A percentile compares a stretch with the other conserved stretches of the same genome.
Conservation (phyloP, 2,329 filamentous ascomycete species). For the Domatiomyces globalis region DNA sequence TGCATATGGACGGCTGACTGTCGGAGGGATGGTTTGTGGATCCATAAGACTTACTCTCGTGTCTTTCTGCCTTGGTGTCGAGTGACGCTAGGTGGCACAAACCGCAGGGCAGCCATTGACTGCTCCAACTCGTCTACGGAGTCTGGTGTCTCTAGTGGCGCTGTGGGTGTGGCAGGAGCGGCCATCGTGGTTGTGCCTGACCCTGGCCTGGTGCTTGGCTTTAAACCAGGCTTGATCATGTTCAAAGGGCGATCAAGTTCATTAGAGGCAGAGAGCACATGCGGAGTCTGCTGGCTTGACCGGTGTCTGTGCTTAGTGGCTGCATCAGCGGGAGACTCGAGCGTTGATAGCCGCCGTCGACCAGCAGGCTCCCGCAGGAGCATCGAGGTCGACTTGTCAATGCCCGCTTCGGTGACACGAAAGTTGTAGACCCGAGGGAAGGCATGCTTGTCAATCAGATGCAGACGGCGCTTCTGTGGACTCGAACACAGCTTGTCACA, state of each 20-base stretch:
- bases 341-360: constrained; percentile 23
- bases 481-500: constrained; percentile 77
- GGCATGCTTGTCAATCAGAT: constrained; percentile 87
- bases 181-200: too few relatives aligned
- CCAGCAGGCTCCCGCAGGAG: constrained; percentile 40
- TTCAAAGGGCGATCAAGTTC: not conserved
- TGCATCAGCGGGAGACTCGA: constrained; percentile 23
- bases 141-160: constrained; percentile 13
- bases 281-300: not conserved
- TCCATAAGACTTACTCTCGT: not conserved
- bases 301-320: constrained; percentile 17
- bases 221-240: not conserved
- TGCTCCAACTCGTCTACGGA: constrained; percentile 27
- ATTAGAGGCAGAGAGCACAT: constrained; percentile 5
- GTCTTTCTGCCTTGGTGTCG: constrained; percentile 3
- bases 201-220: not conserved
- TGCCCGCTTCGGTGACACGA: constrained; percentile 68
- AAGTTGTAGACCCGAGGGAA: constrained; percentile 87
- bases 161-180: constrained; percentile 1
- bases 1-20: too few relatives aligned
- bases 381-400: constrained; percentile 70
- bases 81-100: constrained; percentile 30
- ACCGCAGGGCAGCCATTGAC: constrained; percentile 32
- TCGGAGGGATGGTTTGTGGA: too few relatives aligned
- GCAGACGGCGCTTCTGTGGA: constrained; percentile 68